These are phyloP conservation scores for Mucor sp. DNA, from an alignment of 371 early-diverging fungal species.

Conservation along the genomic window DNA sequence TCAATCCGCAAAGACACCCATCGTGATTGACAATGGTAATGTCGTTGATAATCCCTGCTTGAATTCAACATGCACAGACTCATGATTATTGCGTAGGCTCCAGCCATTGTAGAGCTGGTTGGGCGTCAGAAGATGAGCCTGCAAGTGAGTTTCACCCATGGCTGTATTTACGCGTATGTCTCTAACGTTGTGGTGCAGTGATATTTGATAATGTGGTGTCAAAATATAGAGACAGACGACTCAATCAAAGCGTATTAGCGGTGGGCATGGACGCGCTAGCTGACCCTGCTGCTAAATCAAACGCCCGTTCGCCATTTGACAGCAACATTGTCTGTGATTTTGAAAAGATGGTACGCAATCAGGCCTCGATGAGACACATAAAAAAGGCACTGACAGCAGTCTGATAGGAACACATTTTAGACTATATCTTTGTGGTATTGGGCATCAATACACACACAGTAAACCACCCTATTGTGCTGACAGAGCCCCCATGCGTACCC, in stretches of 20 bases:
- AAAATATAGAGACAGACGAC: conserved; percentile 78
- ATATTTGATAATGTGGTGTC: conserved; percentile 82
- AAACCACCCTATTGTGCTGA: conserved; percentile 82
- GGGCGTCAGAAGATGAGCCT: conserved; percentile 70
- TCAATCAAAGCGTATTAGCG: conserved; percentile 55
- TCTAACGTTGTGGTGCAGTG: conserved; percentile 42
- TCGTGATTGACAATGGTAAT: conserved; percentile 74
- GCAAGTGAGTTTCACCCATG: conserved; percentile 47
- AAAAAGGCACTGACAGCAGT: background rate
- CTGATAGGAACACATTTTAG: conserved; percentile 74
- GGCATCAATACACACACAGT: conserved; percentile 71
- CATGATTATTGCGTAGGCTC: conserved; percentile 56
- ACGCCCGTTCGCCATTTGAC: conserved; percentile 79
- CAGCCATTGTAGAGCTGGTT: conserved; percentile 80
- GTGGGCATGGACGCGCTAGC: conserved; percentile 80
- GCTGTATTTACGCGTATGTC: background rate
- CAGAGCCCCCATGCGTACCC: conserved; percentile 83
- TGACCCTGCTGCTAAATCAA: conserved; percentile 70
- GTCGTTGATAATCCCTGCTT: background rate
- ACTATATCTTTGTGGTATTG: conserved; percentile 82
- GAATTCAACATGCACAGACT: background rate
- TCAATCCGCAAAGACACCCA: conserved; percentile 35
- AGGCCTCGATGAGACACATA: background rate
- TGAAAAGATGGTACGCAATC: conserved; percentile 63
- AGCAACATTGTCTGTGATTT: conserved; percentile 66